A percentile compares a stretch with the other conserved stretches of the same genome.
These are phyloP conservation scores for Pestalotiopsis sp. DNA, from an alignment of 2,329 filamentous ascomycete species.

Conservation along the genomic window DNA sequence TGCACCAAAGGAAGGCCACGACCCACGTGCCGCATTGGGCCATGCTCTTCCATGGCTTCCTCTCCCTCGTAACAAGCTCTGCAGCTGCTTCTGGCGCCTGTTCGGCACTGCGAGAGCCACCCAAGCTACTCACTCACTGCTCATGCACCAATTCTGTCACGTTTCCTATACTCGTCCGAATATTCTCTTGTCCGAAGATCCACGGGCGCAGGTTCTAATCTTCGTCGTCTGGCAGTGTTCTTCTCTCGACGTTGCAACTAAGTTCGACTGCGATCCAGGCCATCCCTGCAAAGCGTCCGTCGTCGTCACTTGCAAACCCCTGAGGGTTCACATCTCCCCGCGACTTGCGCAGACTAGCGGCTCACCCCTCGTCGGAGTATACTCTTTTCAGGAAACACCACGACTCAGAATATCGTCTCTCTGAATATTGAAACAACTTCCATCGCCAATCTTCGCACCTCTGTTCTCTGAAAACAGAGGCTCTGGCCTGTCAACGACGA, in stretches of 20 bases:
- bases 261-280: neutral
- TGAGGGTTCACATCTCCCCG: conserved; percentile 4
- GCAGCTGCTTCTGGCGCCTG: neutral
- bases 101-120: neutral
- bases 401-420: neutral
- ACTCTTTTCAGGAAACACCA: neutral
- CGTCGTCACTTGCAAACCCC: conserved; percentile 2
- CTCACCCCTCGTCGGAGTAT: neutral
- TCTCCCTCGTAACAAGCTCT: neutral
- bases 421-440: neutral
- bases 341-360: neutral
- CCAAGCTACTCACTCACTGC: neutral
- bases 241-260: conserved; percentile 5
- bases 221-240: neutral
- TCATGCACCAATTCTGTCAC: neutral
- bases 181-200: neutral
- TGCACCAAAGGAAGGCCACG: neutral
- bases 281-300: conserved; percentile 14
- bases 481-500: neutral
- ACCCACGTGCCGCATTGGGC: neutral
- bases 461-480: neutral
- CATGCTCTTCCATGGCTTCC: neutral
- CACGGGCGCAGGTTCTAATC: neutral
- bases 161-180: neutral
- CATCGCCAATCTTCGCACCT: neutral